Base-by-base conservation (phyloP, 805 yeast genomes). In the Hanseniaspora meyeri region DNA sequence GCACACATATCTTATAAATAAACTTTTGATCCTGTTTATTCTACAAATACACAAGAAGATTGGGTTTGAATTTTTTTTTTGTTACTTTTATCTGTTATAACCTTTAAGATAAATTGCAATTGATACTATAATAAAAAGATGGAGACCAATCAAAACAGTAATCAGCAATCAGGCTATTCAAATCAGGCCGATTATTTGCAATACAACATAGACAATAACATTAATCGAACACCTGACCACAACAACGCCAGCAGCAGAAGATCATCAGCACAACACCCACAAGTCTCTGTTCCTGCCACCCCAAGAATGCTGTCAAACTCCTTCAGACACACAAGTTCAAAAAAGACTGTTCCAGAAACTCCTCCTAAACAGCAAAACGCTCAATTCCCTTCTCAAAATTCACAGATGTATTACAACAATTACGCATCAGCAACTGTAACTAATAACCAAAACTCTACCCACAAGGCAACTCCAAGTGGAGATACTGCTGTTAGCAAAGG, bases 291-390 rank as follows among this genome's bases (percentile, higher is more conserved):
- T 4, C 85, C 85, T 2, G 87, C 87, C 1, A 82, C 87, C 1
- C 85, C 87, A 9, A 69, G 87, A 61, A 82, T 82, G 87, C 68
- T 82, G 49, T 73, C 85, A 7, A 42, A 38, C 19, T 43, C 47
- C 17, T 48, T 48, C 19, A 48, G 45, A 27, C 49, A 51, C n/a
- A 31, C 49, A 16, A 52, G 43, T 20, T 19, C 31, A 6, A 38
- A 39, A 17, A 52, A 45, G 31, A n/a, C 32, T n/a, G 39, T n/a
- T 17, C 57, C 51, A 4, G 40, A 45, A 20, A 53, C 51, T 14
- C 59, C 46, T 36, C 53, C 51, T 17, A 38, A 20, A 16, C 53
- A 56, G 43, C 59, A 53, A 20, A 57, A 55, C 11, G 49, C 54
- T 4, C 55, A 39, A 34, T 32, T 34, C 36, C 24, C 34, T 2